Base-by-base conservation (phyloP, 441 rosid species). In the Arabidopsis lyrata region DNA sequence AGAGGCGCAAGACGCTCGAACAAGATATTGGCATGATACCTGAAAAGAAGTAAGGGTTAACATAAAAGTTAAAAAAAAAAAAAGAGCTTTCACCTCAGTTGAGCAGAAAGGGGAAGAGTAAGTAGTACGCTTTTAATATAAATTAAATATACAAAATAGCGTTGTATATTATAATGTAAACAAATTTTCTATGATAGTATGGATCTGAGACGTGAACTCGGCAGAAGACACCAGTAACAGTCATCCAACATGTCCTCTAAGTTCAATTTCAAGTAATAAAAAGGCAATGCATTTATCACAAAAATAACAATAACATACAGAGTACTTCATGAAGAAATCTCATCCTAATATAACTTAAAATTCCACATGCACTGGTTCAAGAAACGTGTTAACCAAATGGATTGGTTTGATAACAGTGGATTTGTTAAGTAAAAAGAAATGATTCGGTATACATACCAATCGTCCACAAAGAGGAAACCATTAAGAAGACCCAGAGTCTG, bases 401-500 rank as follows among this genome's bases (percentile, higher is more conserved):
- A 63, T 48, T 66, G 54, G 20, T 72, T 50, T 72, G 55, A 54
- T 54, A 54, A 60, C n/a, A 77, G 13, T 12, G 15, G 54, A 73
- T 61, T 57, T 67, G 12, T 67, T 4, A 73, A 29, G 29, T 50
- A 44, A 49, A 66, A 53, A 14, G 15, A 54, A 72, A 71, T 22
- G 24, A 49, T 68, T 24, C 15, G 12, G 1, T 22, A 63, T 69
- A 68, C 87, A 74, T 81, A 96, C 99, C 99, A 96, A 78, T 94
- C 99, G 76, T 92, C 98, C 68, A 94, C 99, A 18, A 90, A 83
- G 69, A 96, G 99, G 81, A 96, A 96, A 70, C 99, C 99, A 77
- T 76, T 81, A 38, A 96, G 97, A 82, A 96, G 87, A 75, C 99
- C 99, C 85, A 96, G 75, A 49, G 95, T 87, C 81, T 96, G 99